Evolutionary conservation across 1,284 basidiomycete genomes (phyloP), one percentile per base, ranked within the genome.

Genomic region (Inonotus hispidus): DNA sequence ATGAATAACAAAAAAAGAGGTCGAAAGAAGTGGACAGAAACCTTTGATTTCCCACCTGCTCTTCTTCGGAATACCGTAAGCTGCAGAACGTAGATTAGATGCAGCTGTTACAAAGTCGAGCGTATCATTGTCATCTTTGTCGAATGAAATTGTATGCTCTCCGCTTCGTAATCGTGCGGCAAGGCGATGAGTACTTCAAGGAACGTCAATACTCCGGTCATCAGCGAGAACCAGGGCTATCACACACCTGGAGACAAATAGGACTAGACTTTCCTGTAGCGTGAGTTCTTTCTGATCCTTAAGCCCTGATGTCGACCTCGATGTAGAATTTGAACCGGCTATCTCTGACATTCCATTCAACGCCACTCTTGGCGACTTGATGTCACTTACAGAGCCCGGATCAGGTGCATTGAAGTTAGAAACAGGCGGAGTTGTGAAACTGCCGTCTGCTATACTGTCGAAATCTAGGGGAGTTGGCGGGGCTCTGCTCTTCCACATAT

Each of bases 41-140:
- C 93, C 92, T 82, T 99, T 99, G 58, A 98, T 88, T 71, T 98
- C 90, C 88, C 97, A 99, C 8, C 94, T 84, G 2, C 94, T 98
- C 77, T 96, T 95, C 1, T 80, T 80, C 8, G 84, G 81, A 53
- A 99, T 99, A 4, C 88, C 88, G 72, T 98, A 98, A 0, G 95
- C 92, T 5, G 83, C 83, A 0, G 93, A 92, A 3, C 96, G 87
- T 43, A 99, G 78, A 75, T 99, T 99, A 5, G 95, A 90, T 0
- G 95, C 85, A 1, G 96, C 91, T 0, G 95, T 93, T 37, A 98
- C 95, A 71, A 99, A 98, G 74, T 98, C 93, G 10, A 99, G 83
- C 0, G 94, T 91, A 68, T 98, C 95, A 43, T 95, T 91, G 69
- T 99, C 97, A 71, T 99, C 97, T 74, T 99, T 99, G 79, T 99